Conservation (phyloP, 2,329 filamentous ascomycete species). For the Blastomyces emzantsi region DNA sequence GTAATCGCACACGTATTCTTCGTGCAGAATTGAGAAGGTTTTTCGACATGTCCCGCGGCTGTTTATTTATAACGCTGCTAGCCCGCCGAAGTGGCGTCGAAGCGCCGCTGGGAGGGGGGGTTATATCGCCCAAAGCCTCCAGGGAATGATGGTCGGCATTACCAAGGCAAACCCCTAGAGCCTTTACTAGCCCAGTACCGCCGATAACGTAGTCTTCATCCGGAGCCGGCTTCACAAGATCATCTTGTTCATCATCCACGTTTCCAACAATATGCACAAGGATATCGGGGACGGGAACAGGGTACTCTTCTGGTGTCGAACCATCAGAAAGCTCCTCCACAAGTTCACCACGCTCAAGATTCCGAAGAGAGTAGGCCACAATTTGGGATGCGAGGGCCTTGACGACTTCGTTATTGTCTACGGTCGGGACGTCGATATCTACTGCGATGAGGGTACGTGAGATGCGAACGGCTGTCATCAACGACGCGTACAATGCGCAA, state of each 20-base stretch:
- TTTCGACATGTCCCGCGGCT: slow-evolving; percentile 88
- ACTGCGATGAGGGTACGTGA: slow-evolving; percentile 78
- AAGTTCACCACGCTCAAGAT: slow-evolving; percentile 72
- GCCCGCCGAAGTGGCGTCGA: slow-evolving; percentile 47
- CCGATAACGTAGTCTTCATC: slow-evolving; percentile 95
- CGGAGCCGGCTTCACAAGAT: slow-evolving; percentile 58
- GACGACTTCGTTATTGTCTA: slow-evolving; percentile 78
- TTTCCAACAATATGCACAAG: slow-evolving; percentile 79
- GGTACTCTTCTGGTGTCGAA: slow-evolving; percentile 37
- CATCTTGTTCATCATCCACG: slow-evolving; percentile 42
- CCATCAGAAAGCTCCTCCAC: slow-evolving; percentile 44
- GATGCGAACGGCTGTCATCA: slow-evolving; percentile 78
- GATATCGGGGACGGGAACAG: slow-evolving; percentile 66
- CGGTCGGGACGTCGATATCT: slow-evolving; percentile 78
- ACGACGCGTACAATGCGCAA: slow-evolving; percentile 82
- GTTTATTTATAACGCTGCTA: slow-evolving; percentile 44
- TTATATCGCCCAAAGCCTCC: slow-evolving; percentile 28
- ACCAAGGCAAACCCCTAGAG: slow-evolving; percentile 78
- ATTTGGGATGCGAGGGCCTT: slow-evolving; percentile 88
- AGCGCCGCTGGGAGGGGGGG: slow-evolving; percentile 43
- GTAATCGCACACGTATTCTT: slow-evolving; percentile 74
- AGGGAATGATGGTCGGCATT: slow-evolving; percentile 53
- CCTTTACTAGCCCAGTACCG: slow-evolving; percentile 90
- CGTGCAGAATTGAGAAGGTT: slow-evolving; percentile 77
- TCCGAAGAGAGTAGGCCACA: slow-evolving; percentile 87